Base-by-base conservation (phyloP, 805 yeast species). In the Cyberlindnera saturnus region DNA sequence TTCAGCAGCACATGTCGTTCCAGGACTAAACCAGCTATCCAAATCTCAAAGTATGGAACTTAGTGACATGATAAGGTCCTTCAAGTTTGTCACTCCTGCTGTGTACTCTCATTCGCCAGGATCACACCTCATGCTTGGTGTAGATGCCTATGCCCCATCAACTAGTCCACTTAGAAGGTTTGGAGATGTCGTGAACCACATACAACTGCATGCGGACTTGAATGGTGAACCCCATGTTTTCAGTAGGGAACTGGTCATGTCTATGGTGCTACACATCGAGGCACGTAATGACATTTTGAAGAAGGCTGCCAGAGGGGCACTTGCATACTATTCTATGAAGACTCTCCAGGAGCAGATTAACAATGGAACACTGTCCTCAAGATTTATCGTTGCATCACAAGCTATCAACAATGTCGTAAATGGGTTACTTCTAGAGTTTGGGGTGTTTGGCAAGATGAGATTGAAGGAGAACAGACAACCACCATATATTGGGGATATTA, bases 161-260 rank as follows among this genome's bases (percentile, higher is more conserved):
- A 90, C 98, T 0, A 89, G 97, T 0, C 98, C 99, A 2, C 67
- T 93, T 49, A 71, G 98, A 59, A 69, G 98, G 50, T 84, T 76
- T 51, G 81, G 84, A 6, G 98, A 91, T 60, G 62, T 89, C 47
- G 60, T 89, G 8, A 82, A 82, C 55, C 97, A 90, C 55, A 76
- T 90, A 77, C 91, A 85, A 53, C 48, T 86, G 1, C 82, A 79
- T 43, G 58, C 77, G 1, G 60, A 56, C 42, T 43, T 81, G 14
- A 49, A 59, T 51, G 30, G 53, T 2, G 37, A 47, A 39, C 45
- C 50, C 0, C 51, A 61, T 2, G 33, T 53, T n/a, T 74, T 72
- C 49, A 43, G 54, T 1, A 50, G 61, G 32, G 51, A 52, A 2
- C 62, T 69, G 15, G 51, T 74, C 6, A 61, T 64, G 20, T 59